Evolutionary conservation across 2,329 filamentous ascomycete genomes (phyloP), one percentile per base, ranked within the genome.

Genomic region (Stenocarpella maydis): DNA sequence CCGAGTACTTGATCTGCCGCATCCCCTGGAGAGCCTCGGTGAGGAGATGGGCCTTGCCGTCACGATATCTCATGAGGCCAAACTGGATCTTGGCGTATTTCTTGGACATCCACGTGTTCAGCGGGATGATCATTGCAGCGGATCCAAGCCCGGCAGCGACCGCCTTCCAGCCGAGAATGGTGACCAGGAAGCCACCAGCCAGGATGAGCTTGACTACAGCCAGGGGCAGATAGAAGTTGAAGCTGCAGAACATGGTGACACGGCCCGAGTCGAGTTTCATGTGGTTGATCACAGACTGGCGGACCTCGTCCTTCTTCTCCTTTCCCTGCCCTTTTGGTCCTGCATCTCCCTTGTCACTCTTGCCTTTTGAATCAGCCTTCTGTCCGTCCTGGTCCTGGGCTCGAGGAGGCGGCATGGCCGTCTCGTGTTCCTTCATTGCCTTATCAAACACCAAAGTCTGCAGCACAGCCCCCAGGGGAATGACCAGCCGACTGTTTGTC

Each of bases 1-100:
- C 79, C 4, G 79, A 79, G 71, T 78, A 80, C 64, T 78, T 77
- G 76, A 80, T 80, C 71, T 80, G 79, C 14, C 78, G 77, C 76
- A 80, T 80, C 28, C 79, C 79, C 41, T 79, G 77, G 21, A 80
- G 72, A 0, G 78, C 78, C 65, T 80, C 79, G 2, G 77, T 78
- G 64, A 80, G 71, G 8, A 80, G 71, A 61, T 79, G 75, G 1
- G 78, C 75, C 69, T 80, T 80, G 55, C 72, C 76, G 63, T 80
- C 79, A 4, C 78, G 76, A 63, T 76, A 77, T 54, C 75, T 77
- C 78, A 80, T 80, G 26, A 80, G 74, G 41, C 77, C 75, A 47
- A 78, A 77, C 68, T 79, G 76, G 47, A 79, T 75, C 3, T 70
- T 66, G 10, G 75, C 75, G 66, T 79, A 79, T 49, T 74, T 75